Evolutionary conservation across 495 filamentous ascomycete species (phyloP), one percentile per base, ranked within the genome.

Genomic region (Xylaria grammica): DNA sequence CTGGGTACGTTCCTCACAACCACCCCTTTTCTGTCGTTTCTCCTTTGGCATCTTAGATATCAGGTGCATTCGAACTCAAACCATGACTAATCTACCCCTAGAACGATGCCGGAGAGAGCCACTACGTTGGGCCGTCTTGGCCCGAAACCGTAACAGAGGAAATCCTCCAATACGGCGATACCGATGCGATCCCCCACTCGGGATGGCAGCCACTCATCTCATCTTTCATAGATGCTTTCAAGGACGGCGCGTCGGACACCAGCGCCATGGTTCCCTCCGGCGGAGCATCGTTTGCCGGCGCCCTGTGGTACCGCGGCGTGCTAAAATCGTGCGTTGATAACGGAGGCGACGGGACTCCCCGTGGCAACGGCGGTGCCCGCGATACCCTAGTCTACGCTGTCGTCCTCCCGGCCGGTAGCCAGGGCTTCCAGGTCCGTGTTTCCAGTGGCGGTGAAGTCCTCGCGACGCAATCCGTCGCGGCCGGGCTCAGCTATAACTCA

Each of bases 101-200:
- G 57, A 77, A 77, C 55, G 72, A 84, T 62, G 78, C 74, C 4
- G 78, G 78, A 38, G 81, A 83, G 61, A 73, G 71, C 59, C 79
- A 82, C 61, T 83, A 84, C 66, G 74, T 82, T 22, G 81, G 81
- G 4, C 74, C 77, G 17, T 68, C 74, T 54, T 83, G 79, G 80
- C 32, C 70, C 24, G 65, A 72, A 29, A 66, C 65, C 20, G 46
- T 72, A 0, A 72, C 65, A 32, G 10, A 24, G 32, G 72, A 75
- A n/a, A 67, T 73, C 40, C 55, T 73, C 1, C 66, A 70, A 9
- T 67, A 62, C 27, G 62, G 62, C 40, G 79, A 80, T 48, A 63
- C 68, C 11, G 73, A 71, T 26, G 32, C 60, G 34, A 70, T 55
- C 40, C 53, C 66, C 44, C 79, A 81, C 65, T 69, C 65, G 4